Evolutionary conservation across 176 grass and related monocot species (phyloP).

Genomic region (Oryza glaberrima): DNA sequence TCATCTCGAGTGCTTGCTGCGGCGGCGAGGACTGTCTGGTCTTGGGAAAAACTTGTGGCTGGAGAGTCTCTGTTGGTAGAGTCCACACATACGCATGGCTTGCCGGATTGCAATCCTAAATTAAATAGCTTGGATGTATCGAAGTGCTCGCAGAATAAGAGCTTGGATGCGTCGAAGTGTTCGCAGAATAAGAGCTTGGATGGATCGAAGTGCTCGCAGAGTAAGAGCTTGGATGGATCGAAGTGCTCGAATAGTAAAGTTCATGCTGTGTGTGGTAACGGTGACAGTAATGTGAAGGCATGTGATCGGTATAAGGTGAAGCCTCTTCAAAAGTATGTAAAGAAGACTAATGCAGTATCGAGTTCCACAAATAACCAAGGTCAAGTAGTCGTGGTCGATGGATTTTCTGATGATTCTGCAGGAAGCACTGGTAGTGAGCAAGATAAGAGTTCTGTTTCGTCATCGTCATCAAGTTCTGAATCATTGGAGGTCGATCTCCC

Average conservation of each 20-base stretch:
- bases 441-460: constrained; percentile 27
- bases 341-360: constrained; percentile 29
- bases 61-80: constrained; percentile 45
- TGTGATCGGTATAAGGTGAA: constrained; percentile 39
- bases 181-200: constrained; percentile 1
- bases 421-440: constrained; percentile 23
- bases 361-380: not conserved
- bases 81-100: constrained; percentile 38
- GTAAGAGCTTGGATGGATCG: constrained; percentile 15
- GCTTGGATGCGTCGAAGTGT: constrained; percentile 21
- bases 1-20: constrained; percentile 59
- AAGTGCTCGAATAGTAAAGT: constrained; percentile 25
- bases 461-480: constrained; percentile 26
- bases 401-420: constrained; percentile 11
- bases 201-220: constrained; percentile 27
- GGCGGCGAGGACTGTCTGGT: constrained; percentile 72
- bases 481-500: not conserved
- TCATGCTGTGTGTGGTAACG: constrained; percentile 22
- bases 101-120: constrained; percentile 23
- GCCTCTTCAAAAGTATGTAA: constrained; percentile 43
- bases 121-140: not conserved
- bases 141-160: not conserved
- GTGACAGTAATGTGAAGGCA: constrained; percentile 38
- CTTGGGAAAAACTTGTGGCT: constrained; percentile 65
- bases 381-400: constrained; percentile 6